phyloP scores from a whole-genome alignment of 2,329 filamentous ascomycete species.

The Sphaerulina musiva region DNA sequence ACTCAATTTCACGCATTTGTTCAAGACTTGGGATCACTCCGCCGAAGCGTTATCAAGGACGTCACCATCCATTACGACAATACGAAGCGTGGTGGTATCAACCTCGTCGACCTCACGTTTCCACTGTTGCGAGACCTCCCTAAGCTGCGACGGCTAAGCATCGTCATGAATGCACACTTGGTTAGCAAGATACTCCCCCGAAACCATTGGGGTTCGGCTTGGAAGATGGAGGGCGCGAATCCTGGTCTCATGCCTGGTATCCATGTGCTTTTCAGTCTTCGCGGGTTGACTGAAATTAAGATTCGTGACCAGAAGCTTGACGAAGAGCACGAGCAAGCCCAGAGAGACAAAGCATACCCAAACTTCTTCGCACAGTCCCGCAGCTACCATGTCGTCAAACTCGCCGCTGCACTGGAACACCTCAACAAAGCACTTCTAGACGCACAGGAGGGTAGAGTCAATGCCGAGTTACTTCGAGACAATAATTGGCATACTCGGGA shows the following conservation, averaged over 20 bases:
- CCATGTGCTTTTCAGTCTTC: slow-evolving; percentile 16
- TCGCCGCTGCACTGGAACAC: slow-evolving; percentile 14
- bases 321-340: neutral
- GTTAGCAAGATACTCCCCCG: neutral
- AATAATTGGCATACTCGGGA: slow-evolving; percentile 22
- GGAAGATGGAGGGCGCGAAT: slow-evolving; percentile 14
- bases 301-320: slow-evolving; percentile 15
- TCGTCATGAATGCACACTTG: slow-evolving; percentile 16
- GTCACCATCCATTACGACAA: slow-evolving; percentile 27
- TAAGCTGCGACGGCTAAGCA: slow-evolving; percentile 17
- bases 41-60: slow-evolving; percentile 18
- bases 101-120: slow-evolving; percentile 20
- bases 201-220: neutral
- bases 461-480: slow-evolving; percentile 16
- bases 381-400: slow-evolving; percentile 6
- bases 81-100: slow-evolving; percentile 18
- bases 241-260: slow-evolving; percentile 18
- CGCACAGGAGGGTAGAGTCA: slow-evolving; percentile 22
- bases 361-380: neutral
- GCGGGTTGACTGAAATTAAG: slow-evolving; percentile 18
- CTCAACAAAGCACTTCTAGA: slow-evolving; percentile 21
- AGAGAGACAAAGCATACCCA: slow-evolving; percentile 14
- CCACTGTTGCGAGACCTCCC: slow-evolving; percentile 17
- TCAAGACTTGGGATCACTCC: slow-evolving; percentile 10
- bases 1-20: slow-evolving; percentile 23